A percentile compares a stretch with the other conserved stretches of the same genome.
phyloP scores from a whole-genome alignment of 768 basidiomycete genomes.

The Auriculariales sp. region DNA sequence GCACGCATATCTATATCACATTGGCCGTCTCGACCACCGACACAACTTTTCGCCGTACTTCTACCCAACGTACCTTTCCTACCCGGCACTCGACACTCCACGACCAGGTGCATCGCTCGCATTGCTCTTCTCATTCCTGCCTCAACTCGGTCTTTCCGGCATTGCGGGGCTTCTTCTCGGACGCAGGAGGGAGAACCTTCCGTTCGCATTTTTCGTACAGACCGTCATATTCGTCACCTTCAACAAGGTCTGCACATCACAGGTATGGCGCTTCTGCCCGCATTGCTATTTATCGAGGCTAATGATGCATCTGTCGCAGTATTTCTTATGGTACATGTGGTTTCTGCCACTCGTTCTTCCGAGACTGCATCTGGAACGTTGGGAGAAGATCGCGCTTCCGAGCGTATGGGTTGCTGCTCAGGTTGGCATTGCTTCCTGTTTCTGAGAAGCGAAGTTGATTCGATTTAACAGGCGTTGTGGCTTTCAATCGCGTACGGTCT shows the following conservation, averaged over 20 bases:
- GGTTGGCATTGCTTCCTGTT: slow-evolving; percentile 10
- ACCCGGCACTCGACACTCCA: slow-evolving; percentile 29
- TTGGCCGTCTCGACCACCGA: slow-evolving; percentile 83
- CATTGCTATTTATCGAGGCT: background rate
- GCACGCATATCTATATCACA: slow-evolving; percentile 88
- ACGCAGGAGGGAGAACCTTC: slow-evolving; percentile 38
- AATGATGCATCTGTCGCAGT: slow-evolving; percentile 33
- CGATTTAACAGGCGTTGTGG: slow-evolving; percentile 62
- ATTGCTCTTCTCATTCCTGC: slow-evolving; percentile 67
- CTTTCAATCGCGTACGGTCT: slow-evolving; percentile 79
- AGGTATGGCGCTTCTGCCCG: slow-evolving; percentile 31
- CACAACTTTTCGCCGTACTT: slow-evolving; percentile 99
- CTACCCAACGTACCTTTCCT: slow-evolving; percentile 83
- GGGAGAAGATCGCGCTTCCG: slow-evolving; percentile 25
- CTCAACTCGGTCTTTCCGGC: slow-evolving; percentile 63
- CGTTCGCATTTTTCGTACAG: slow-evolving; percentile 84
- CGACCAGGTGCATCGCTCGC: slow-evolving; percentile 1
- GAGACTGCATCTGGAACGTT: slow-evolving; percentile 35
- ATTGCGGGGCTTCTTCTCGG: slow-evolving; percentile 65
- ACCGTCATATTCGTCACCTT: slow-evolving; percentile 86
- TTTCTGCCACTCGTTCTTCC: slow-evolving; percentile 76
- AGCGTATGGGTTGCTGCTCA: slow-evolving; percentile 60
- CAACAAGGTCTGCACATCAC: slow-evolving; percentile 97
- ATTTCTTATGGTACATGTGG: slow-evolving; percentile 93
- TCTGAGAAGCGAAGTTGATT: background rate